Conservation (phyloP, 192 early-diverging fungal species). For the Cetraspora pellucida region DNA sequence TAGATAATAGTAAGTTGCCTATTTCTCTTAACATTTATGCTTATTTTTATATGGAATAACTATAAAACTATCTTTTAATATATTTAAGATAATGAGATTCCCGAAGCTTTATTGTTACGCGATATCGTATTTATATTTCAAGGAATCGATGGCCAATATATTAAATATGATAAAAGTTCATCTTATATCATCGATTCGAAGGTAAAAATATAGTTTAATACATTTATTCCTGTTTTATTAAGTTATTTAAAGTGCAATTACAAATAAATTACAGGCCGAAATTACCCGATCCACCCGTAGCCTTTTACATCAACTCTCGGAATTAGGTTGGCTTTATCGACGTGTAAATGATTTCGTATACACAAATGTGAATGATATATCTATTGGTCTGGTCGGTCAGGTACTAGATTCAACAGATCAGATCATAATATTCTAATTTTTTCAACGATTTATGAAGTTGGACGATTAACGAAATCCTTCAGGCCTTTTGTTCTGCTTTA, state of each 20-base stretch:
- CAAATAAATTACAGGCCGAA: constrained; percentile 37
- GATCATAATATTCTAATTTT: no score
- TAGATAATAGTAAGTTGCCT: constrained; percentile 6
- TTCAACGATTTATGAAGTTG: no score
- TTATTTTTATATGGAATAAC: neutral
- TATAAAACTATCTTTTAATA: constrained; percentile 13
- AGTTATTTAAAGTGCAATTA: neutral
- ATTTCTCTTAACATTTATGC: neutral
- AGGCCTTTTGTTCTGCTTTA: constrained; percentile 83
- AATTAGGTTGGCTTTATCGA: constrained; percentile 80
- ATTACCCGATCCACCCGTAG: constrained; percentile 66
- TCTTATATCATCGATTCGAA: constrained; percentile 59
- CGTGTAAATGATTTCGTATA: constrained; percentile 63
- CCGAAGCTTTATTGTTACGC: constrained; percentile 69
- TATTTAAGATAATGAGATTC: constrained; percentile 34
- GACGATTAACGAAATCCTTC: constrained; percentile 12
- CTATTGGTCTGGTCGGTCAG: constrained; percentile 62
- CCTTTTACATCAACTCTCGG: constrained; percentile 66
- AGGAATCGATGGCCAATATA: constrained; percentile 86
- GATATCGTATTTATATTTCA: constrained; percentile 94
- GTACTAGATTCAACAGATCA: constrained; percentile 33
- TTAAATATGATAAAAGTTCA: constrained; percentile 60
- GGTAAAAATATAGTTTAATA: constrained; percentile 36
- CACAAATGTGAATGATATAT: constrained; percentile 44
- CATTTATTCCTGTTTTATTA: neutral